A percentile compares a stretch with the other conserved stretches of the same genome.
Evolutionary conservation across 2,329 filamentous ascomycete genomes (phyloP).

Genomic region (Nectriaceae sp.): DNA sequence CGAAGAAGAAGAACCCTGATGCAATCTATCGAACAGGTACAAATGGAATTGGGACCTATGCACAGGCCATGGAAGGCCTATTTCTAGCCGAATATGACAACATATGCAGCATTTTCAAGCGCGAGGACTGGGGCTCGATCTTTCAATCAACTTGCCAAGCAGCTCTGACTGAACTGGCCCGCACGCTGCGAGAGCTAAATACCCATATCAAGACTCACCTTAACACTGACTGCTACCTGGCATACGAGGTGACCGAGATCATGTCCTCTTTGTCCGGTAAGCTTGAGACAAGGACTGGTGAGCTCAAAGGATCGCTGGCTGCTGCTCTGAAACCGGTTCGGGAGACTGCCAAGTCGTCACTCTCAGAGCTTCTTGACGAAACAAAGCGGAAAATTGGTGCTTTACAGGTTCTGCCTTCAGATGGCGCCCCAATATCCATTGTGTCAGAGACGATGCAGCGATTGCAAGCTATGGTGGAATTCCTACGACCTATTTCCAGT

Average conservation of each 20-base stretch:
- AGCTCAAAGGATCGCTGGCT: conserved; percentile 79
- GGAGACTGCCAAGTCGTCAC: conserved; percentile 86
- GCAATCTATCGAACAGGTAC: conserved; percentile 85
- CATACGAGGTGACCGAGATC: conserved; percentile 93
- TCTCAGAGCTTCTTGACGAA: conserved; percentile 82
- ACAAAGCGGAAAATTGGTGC: conserved; percentile 68
- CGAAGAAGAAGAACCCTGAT: conserved; percentile 78
- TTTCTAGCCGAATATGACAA: conserved; percentile 90
- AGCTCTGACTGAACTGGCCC: conserved; percentile 77
- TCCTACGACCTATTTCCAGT: conserved; percentile 81
- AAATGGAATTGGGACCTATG: conserved; percentile 89
- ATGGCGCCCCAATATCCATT: conserved; percentile 77
- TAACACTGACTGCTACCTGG: conserved; percentile 88
- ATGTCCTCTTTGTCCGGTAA: conserved; percentile 77
- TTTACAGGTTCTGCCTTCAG: conserved; percentile 70
- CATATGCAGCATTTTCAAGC: conserved; percentile 81
- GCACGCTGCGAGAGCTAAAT: conserved; percentile 87
- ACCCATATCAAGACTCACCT: conserved; percentile 84
- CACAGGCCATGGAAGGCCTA: conserved; percentile 82
- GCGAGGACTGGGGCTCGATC: conserved; percentile 80
- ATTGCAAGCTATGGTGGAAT: conserved; percentile 83
- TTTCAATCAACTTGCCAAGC: conserved; percentile 78
- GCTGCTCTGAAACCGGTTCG: conserved; percentile 87
- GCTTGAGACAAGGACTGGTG: conserved; percentile 79
- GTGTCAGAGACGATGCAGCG: conserved; percentile 85